phyloP scores from a whole-genome alignment of 2,329 filamentous ascomycete genomes.

The Bisporella sp. region DNA sequence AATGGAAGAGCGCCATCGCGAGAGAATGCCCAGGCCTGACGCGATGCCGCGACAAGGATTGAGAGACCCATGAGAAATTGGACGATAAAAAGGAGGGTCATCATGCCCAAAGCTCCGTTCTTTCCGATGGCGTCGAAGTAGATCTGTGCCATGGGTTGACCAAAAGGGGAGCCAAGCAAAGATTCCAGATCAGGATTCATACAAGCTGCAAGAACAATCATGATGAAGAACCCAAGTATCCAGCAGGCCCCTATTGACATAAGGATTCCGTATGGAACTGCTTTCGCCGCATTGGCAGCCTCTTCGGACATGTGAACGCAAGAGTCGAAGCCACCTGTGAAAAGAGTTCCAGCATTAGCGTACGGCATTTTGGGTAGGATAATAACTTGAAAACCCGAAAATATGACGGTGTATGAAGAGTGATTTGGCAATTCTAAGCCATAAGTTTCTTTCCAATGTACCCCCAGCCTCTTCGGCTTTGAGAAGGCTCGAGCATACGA shows the following conservation, averaged over 20 bases:
- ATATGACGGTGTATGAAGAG: too few species aligned
- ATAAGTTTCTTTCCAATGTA: too few species aligned
- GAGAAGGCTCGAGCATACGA: too few species aligned
- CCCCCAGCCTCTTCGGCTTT: too few species aligned
- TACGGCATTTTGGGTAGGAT: too few species aligned
- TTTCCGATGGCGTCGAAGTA: conserved; percentile 56
- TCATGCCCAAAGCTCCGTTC: conserved; percentile 49
- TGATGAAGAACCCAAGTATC: conserved; percentile 49
- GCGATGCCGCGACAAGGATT: conserved; percentile 49
- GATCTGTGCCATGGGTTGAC: conserved; percentile 48
- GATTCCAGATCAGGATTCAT: conserved; percentile 45
- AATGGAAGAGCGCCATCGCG: conserved; percentile 56
- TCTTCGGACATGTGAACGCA: conserved; percentile 56
- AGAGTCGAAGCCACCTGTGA: conserved; percentile 41
- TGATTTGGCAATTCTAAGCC: too few species aligned
- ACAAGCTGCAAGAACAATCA: conserved; percentile 50
- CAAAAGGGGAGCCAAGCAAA: conserved; percentile 41
- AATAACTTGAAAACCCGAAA: too few species aligned
- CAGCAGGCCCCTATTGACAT: conserved; percentile 49
- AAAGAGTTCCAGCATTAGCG: too few species aligned
- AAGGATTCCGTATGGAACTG: conserved; percentile 52
- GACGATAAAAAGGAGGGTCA: conserved; percentile 51
- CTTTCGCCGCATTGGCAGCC: conserved; percentile 50
- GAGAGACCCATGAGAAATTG: conserved; percentile 57
- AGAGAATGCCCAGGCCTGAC: conserved; percentile 57